Percentiles rank a stretch among this genome's conserved stretches.
phyloP scores from a whole-genome alignment of 345 rosid species.

The Hypericum androsaemum region DNA sequence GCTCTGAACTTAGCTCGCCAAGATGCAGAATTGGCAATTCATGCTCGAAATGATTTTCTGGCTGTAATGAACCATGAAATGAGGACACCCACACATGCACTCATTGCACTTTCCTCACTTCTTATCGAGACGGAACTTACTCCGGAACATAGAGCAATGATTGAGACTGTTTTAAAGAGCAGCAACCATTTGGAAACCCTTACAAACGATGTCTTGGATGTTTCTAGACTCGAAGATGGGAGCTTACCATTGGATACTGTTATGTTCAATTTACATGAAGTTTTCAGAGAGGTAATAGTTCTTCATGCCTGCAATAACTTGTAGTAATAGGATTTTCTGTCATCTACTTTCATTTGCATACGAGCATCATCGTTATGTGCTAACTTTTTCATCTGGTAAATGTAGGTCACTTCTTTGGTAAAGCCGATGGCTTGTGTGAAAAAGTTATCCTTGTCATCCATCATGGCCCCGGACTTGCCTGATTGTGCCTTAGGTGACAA shows the following conservation, averaged over 20 bases:
- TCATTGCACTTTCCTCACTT: constrained; percentile 79
- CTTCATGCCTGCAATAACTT: background rate
- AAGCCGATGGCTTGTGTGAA: constrained; percentile 78
- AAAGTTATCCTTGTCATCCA: constrained; percentile 51
- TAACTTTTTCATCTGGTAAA: constrained; percentile 4
- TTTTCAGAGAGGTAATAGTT: constrained; percentile 58
- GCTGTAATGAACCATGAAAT: constrained; percentile 98
- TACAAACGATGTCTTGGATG: constrained; percentile 81
- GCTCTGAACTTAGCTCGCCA: constrained; percentile 71
- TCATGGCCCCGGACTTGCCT: constrained; percentile 72
- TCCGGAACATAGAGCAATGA: constrained; percentile 79
- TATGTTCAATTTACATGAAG: constrained; percentile 52
- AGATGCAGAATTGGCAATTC: constrained; percentile 85
- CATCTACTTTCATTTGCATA: constrained; percentile 1
- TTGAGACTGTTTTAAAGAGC: constrained; percentile 80
- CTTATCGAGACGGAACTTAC: constrained; percentile 71
- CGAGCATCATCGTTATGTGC: background rate
- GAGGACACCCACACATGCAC: constrained; percentile 91
- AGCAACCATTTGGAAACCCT: constrained; percentile 82
- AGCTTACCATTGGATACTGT: constrained; percentile 59
- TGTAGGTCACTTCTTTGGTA: constrained; percentile 58
- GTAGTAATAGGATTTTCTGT: background rate
- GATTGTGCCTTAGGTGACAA: constrained; percentile 68
- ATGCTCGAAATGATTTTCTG: constrained; percentile 89
- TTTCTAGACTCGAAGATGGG: constrained; percentile 89